Evolutionary conservation across 2,329 filamentous ascomycete genomes (phyloP), one percentile per base, ranked within the genome.

Genomic region (Pseudonectria foliicola): DNA sequence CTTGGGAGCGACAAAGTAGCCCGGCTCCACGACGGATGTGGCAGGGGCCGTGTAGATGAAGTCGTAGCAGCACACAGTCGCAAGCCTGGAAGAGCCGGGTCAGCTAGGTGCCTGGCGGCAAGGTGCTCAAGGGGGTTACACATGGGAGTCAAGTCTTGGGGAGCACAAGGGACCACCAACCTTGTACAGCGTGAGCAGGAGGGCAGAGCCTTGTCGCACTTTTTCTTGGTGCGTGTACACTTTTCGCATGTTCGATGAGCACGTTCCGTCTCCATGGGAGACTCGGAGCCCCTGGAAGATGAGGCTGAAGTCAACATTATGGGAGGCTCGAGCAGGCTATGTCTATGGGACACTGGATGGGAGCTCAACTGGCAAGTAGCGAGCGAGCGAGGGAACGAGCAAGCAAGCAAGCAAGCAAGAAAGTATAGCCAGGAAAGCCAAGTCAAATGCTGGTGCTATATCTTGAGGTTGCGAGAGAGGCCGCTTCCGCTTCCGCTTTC

Each of bases 161-260:
- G 21, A 29, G 7, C 28, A 27, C 15, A 28, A 34, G 27, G 30
- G 29, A 6, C 27, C 33, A 34, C 48, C 29, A 40, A 60, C 57
- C 57, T 56, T 16, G 52, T 55, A 39, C 57, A 61, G 25, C 57
- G 49, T 35, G 56, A 58, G 37, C 57, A 61, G 30, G 56, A 43
- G 21, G 57, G 57, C 25, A 61, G 43, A 24, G 53, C 57, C 48
- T 61, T 61, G 46, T 61, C 57, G 38, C 57, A 61, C 41, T 59
- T 61, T 53, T 61, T 61, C 49, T 61, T 61, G 34, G 57, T 60
- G 27, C 57, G 43, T 8, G 57, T 61, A 45, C 57, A 61, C 42
- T 61, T 61, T 43, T 61, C 57, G 47, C 57, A 61, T 16, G 57
- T 57, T 25, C 57, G 48, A 37, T 60, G 58, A 30, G 57, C 57